A percentile compares a stretch with the other conserved stretches of the same genome.
Conservation (phyloP, 495 filamentous ascomycete genomes). For the Parathielavia hyrcaniae region DNA sequence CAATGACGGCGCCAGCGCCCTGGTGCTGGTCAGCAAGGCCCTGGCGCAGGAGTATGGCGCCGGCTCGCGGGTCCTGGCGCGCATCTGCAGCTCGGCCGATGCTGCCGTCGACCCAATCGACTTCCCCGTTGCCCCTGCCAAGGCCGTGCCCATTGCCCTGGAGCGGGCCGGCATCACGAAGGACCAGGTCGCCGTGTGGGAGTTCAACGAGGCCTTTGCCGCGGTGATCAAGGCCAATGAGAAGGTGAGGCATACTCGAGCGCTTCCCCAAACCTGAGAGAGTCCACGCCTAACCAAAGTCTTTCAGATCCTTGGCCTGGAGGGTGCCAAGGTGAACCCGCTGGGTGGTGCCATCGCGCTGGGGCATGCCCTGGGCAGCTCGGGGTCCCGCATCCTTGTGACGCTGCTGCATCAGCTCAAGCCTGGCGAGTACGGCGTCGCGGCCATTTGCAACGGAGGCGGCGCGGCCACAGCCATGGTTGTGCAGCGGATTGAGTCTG, state of each 20-base stretch:
- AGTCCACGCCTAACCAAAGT: conserved; percentile 6
- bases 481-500: conserved; percentile 74
- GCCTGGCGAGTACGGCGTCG: conserved; percentile 86
- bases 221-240: conserved; percentile 93
- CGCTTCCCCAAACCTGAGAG: background rate
- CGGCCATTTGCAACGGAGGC: conserved; percentile 95
- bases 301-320: conserved; percentile 67
- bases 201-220: conserved; percentile 98
- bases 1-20: conserved; percentile 89
- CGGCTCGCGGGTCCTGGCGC: conserved; percentile 69
- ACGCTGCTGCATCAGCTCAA: conserved; percentile 86
- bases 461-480: conserved; percentile 89
- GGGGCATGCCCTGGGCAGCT: conserved; percentile 93
- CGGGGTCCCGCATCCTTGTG: conserved; percentile 84
- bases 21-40: conserved; percentile 73
- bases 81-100: conserved; percentile 80
- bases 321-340: conserved; percentile 73
- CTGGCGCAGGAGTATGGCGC: conserved; percentile 68
- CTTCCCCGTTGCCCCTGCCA: conserved; percentile 88
- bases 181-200: conserved; percentile 87
- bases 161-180: conserved; percentile 80
- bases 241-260: conserved; percentile 50
- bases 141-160: conserved; percentile 87
- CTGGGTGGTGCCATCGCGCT: conserved; percentile 87
- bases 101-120: conserved; percentile 90